Base-by-base conservation (phyloP, 2,329 filamentous ascomycete species). In the Diaporthe humulicola region DNA sequence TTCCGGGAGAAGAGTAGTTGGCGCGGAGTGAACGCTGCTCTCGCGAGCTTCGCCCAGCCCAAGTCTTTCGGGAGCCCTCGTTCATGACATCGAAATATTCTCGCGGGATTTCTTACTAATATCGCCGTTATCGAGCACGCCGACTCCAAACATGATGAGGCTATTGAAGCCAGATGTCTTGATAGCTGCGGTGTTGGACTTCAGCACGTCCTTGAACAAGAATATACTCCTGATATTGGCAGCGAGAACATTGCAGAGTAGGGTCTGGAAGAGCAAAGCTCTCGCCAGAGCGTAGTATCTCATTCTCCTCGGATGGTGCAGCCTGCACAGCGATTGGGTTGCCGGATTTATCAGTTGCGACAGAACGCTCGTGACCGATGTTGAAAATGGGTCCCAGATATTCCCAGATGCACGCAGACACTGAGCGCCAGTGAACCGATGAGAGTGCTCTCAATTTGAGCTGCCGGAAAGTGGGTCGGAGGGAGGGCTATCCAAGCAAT, bases 171-270 rank as follows among this genome's bases (percentile, higher is more conserved):
- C 84, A 1, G 85, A 84, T 0, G 84, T 85, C 73, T 79, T 83
- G 7, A 87, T 75, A 2, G 84, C 80, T 1, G 81, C 80, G 0
- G 86, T 87, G 78, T 86, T 82, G 7, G 85, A 87, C 71, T 85
- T 85, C 76, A 87, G 74, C 25, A 87, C 86, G 73, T 87, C 85
- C 73, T 87, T 86, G 78, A 85, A 85, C 12, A 85, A 78, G 73
- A 82, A 86, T 38, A 86, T 82, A 76, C 73, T 76, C 70, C 82
- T 70, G 4, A 70, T 70, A 40, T 58, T 70, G 40, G 67, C 50
- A 36, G 50, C 67, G 67, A 70, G 40, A 17, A 70, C 50, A 70
- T 70, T 56, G 50, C 54, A 48, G 25, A 70, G 12, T n/a, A 70
- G 54, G 12, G 22, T 19, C 14, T 70, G 50, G n/a, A 70, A 48